A percentile compares a stretch with the other conserved stretches of the same genome.
Conservation (phyloP, 352 stramenopile species). For the Phytophthora nicotianae region DNA sequence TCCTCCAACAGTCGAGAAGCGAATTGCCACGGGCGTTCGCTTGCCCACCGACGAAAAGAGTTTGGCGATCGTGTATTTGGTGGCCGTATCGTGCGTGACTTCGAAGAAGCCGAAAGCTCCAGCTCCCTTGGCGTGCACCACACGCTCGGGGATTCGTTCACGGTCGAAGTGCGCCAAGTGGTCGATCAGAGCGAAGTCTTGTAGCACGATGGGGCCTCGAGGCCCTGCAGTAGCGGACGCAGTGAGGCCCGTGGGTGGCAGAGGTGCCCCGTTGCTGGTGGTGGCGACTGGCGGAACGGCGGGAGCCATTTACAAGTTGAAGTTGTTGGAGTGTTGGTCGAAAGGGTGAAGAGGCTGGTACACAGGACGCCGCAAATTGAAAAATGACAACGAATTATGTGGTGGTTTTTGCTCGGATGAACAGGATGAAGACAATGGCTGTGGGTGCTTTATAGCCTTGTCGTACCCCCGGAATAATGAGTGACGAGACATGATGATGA, state of each 20-base stretch:
- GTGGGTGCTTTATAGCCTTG: slow-evolving; percentile 5
- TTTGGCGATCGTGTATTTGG: slow-evolving; percentile 74
- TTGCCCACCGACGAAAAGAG: slow-evolving; percentile 80
- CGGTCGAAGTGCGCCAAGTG: slow-evolving; percentile 91
- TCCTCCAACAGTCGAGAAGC: slow-evolving; percentile 86
- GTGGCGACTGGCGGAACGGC: slow-evolving; percentile 26
- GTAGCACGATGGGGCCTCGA: slow-evolving; percentile 59
- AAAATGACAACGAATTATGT: not conserved
- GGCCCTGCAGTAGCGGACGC: slow-evolving; percentile 65
- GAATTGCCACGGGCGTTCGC: slow-evolving; percentile 81
- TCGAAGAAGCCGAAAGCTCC: slow-evolving; percentile 93
- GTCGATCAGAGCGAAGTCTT: slow-evolving; percentile 91
- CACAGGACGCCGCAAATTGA: not conserved
- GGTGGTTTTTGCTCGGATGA: not conserved
- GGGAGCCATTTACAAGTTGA: slow-evolving; percentile 1
- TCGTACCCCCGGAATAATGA: slow-evolving; percentile 8
- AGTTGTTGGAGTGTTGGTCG: not conserved
- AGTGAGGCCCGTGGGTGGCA: slow-evolving; percentile 66
- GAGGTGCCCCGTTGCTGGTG: slow-evolving; percentile 63
- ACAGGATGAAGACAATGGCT: not conserved
- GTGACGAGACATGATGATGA: slow-evolving; percentile 7
- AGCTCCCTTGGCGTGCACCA: slow-evolving; percentile 91
- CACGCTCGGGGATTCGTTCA: slow-evolving; percentile 91
- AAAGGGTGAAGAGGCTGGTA: not conserved
- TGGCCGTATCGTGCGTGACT: slow-evolving; percentile 58